Conservation (phyloP, 208 protist species). For the Porcisia hertigi region DNA sequence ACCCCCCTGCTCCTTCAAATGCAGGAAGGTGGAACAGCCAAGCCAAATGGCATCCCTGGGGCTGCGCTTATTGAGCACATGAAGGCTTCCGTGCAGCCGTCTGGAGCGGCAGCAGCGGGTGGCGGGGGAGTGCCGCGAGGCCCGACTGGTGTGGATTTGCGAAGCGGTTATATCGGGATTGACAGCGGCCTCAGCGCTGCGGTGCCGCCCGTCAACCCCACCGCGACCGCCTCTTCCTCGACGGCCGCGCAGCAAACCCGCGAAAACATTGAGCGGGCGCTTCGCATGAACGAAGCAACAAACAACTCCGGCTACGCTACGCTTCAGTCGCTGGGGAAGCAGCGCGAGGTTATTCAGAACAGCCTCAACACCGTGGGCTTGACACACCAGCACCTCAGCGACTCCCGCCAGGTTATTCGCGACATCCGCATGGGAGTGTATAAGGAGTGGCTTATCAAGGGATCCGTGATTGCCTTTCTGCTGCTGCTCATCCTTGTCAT, state of each 20-base stretch:
- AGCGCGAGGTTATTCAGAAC: constrained; percentile 68
- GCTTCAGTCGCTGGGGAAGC: constrained; percentile 64
- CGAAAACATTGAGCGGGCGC: constrained; percentile 65
- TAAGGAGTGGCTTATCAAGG: constrained; percentile 79
- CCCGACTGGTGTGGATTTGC: neutral
- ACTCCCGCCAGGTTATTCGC: constrained; percentile 58
- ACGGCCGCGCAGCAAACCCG: constrained; percentile 42
- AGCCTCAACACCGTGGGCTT: constrained; percentile 51
- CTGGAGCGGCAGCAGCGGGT: neutral
- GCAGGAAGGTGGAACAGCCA: neutral
- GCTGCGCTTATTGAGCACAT: constrained; percentile 49
- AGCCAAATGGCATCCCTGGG: constrained; percentile 9
- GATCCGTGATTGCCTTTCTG: constrained; percentile 45
- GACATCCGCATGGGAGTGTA: constrained; percentile 74
- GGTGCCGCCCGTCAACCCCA: constrained; percentile 5
- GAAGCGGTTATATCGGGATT: constrained; percentile 26
- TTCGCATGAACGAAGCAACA: constrained; percentile 59
- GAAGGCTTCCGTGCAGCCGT: constrained; percentile 38
- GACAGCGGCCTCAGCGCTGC: constrained; percentile 11
- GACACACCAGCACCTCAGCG: constrained; percentile 52
- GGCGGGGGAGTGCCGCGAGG: neutral
- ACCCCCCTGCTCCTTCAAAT: constrained; percentile 3
- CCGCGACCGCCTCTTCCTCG: constrained; percentile 4
- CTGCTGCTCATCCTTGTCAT: constrained; percentile 57
- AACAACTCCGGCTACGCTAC: constrained; percentile 72